Evolutionary conservation across 1,139 yeast species (phyloP).

Genomic region (Yamadazyma epiphylla): DNA sequence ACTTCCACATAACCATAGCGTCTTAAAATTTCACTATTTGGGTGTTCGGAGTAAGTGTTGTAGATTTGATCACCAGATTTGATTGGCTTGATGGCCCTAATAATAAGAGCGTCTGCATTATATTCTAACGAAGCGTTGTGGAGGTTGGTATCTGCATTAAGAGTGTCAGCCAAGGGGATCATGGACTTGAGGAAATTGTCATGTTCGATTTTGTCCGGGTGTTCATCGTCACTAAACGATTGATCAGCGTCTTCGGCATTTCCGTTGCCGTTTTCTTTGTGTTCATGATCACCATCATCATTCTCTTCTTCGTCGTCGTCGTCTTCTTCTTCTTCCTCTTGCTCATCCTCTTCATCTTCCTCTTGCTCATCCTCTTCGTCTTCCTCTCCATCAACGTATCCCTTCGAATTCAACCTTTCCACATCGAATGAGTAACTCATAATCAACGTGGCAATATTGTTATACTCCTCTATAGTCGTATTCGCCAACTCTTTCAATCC

Average conservation of each 20-base stretch:
- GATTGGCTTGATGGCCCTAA: constrained; percentile 68
- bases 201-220: constrained; percentile 17
- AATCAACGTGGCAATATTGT: constrained; percentile 59
- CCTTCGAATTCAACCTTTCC: constrained; percentile 16
- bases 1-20: constrained; percentile 88
- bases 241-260: constrained; percentile 1
- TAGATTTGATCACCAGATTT: constrained; percentile 67
- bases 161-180: constrained; percentile 90
- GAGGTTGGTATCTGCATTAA: constrained; percentile 80
- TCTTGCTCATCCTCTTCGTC: constrained; percentile 16
- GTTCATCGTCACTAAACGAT: constrained; percentile 21
- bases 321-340: constrained; percentile 16
- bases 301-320: constrained; percentile 14
- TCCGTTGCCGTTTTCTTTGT: constrained; percentile 13
- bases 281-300: constrained; percentile 15
- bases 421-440: constrained; percentile 46
- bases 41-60: constrained; percentile 87
- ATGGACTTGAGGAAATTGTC: constrained; percentile 67
- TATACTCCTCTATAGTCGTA: constrained; percentile 55
- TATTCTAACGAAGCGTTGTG: constrained; percentile 72
- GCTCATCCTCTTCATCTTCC: constrained; percentile 14
- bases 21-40: constrained; percentile 82
- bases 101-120: constrained; percentile 44
- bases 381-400: constrained; percentile 14
- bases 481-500: constrained; percentile 23